Evolutionary conservation across 2,329 filamentous ascomycete genomes (phyloP).

Genomic region (Fusarium keratoplasticum): DNA sequence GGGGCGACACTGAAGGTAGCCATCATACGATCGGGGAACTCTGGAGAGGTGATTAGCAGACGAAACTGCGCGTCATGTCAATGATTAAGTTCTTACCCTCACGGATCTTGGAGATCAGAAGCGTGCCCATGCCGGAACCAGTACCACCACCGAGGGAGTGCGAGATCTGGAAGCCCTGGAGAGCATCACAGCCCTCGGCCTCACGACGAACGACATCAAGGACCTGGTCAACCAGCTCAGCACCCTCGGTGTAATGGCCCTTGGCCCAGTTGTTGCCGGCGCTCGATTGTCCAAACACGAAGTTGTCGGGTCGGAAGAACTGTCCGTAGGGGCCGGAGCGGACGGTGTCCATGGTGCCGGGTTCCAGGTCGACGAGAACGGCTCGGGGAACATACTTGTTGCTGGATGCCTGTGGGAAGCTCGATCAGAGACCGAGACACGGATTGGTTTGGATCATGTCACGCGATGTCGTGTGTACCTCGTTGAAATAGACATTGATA

Average conservation of each 20-base stretch:
- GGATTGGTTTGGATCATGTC: neutral
- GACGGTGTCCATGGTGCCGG: neutral
- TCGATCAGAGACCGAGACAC: neutral
- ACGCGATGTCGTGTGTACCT: neutral
- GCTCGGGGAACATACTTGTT: neutral
- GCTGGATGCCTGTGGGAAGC: neutral
- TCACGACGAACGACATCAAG: neutral
- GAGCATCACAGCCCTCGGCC: neutral
- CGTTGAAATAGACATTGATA: conserved; percentile 2
- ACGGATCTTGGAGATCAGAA: conserved; percentile 1
- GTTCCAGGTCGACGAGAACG: neutral
- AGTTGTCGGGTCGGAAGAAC: conserved; percentile 1
- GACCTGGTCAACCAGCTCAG: conserved; percentile 1
- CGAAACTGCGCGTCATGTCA: neutral
- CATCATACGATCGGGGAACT: neutral
- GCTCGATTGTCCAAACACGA: neutral
- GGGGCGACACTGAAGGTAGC: neutral
- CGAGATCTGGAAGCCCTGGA: neutral
- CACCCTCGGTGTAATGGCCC: conserved; percentile 1
- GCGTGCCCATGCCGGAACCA: neutral
- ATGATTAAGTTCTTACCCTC: neutral
- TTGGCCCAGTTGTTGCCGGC: conserved; percentile 1
- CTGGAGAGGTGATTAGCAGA: neutral
- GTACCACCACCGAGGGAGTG: neutral
- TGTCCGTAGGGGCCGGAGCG: neutral